These are phyloP conservation scores for Fusarium anthophilum DNA, from an alignment of 2,329 filamentous ascomycete genomes.

Conservation along the genomic window DNA sequence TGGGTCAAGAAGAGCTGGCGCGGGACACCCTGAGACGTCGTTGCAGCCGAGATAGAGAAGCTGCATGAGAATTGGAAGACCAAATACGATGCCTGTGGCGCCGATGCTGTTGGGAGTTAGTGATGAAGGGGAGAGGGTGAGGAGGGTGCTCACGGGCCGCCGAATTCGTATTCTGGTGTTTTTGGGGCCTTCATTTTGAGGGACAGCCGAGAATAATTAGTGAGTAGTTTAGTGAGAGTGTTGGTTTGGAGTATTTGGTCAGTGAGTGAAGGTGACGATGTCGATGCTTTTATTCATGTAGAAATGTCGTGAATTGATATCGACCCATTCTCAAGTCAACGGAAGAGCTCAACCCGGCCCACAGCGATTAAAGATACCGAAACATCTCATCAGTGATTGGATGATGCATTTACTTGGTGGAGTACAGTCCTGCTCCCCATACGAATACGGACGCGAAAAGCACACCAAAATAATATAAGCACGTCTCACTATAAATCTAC, in stretches of 20 bases:
- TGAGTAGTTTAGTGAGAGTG: neutral
- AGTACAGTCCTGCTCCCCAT: neutral
- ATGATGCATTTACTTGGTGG: rapidly evolving
- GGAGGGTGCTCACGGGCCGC: slow-evolving; percentile 44
- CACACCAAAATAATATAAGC: rapidly evolving
- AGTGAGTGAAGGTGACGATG: neutral
- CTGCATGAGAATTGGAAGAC: slow-evolving; percentile 79
- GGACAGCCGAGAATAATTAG: neutral
- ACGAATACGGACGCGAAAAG: slow-evolving; percentile 14
- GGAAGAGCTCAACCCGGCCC: slow-evolving; percentile 32
- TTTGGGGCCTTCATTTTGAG: slow-evolving; percentile 17
- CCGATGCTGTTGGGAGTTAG: slow-evolving; percentile 64
- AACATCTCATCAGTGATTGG: neutral
- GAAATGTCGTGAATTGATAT: neutral
- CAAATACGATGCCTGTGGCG: slow-evolving; percentile 77
- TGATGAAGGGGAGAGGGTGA: neutral
- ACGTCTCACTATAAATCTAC: rapidly evolving
- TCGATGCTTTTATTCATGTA: neutral
- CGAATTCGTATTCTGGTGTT: slow-evolving; percentile 44
- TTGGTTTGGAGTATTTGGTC: too few relatives aligned
- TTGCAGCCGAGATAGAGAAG: slow-evolving; percentile 84
- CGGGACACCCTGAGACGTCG: slow-evolving; percentile 86
- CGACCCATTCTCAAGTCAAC: slow-evolving; percentile 30
- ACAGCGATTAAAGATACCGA: slow-evolving; percentile 1
- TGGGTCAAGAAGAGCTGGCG: slow-evolving; percentile 77